phyloP scores from a whole-genome alignment of 2,329 filamentous ascomycete genomes.

The Fusarium sp. region DNA sequence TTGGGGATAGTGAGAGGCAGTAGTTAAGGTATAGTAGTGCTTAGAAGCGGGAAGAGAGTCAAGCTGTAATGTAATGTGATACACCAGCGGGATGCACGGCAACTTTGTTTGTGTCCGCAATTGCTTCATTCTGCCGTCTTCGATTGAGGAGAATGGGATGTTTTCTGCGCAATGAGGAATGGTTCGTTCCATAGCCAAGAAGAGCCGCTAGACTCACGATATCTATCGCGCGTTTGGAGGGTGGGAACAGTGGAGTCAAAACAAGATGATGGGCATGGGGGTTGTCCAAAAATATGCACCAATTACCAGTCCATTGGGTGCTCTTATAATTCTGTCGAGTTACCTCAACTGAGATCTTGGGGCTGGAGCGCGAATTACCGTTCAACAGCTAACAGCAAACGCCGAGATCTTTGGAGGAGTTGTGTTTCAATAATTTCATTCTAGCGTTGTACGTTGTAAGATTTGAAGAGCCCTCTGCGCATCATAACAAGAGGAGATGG shows the following conservation, averaged over 20 bases:
- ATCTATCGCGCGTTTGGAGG: constrained; percentile 29
- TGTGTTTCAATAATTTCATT: constrained; percentile 20
- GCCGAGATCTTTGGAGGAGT: not conserved
- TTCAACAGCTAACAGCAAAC: constrained; percentile 9
- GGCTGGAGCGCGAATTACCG: constrained; percentile 14
- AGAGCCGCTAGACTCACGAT: constrained; percentile 23
- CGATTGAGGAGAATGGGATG: not conserved
- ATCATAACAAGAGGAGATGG: constrained; percentile 1
- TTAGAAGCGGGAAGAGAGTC: not conserved
- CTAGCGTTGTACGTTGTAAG: constrained; percentile 19
- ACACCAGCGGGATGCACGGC: constrained; percentile 4
- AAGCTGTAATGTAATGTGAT: not conserved
- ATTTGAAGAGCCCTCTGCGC: not conserved
- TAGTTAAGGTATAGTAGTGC: not conserved
- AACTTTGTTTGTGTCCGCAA: not conserved
- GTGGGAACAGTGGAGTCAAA: constrained; percentile 32
- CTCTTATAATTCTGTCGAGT: not conserved
- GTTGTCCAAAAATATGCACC: constrained; percentile 6
- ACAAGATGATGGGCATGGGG: constrained; percentile 32
- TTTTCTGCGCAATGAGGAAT: constrained; percentile 11
- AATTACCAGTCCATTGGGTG: not conserved
- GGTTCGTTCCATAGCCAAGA: constrained; percentile 23
- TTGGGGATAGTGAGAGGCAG: too few relatives aligned
- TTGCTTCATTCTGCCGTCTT: constrained; percentile 4
- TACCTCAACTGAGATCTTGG: constrained; percentile 7